phyloP scores from a whole-genome alignment of 2,329 filamentous ascomycete species.

The Chalaropsis thielavioides region DNA sequence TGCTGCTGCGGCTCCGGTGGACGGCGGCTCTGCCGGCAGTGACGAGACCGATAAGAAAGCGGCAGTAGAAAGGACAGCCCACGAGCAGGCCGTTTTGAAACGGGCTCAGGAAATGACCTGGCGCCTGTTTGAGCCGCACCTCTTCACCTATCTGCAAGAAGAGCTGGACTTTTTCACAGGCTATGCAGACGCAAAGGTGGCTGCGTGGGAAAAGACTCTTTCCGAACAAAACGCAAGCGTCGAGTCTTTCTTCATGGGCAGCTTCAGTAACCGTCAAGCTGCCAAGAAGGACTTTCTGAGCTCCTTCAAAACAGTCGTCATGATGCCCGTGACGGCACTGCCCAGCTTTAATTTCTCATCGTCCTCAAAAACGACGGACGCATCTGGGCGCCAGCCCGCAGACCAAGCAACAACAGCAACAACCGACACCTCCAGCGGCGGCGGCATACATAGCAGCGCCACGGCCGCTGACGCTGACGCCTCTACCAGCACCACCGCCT shows the following conservation, averaged over 20 bases:
- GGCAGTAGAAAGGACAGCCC: background rate
- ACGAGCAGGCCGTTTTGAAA: slow-evolving; percentile 22
- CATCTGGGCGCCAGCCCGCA: background rate
- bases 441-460: background rate
- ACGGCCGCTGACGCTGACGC: background rate
- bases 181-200: slow-evolving; percentile 62
- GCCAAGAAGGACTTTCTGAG: slow-evolving; percentile 94
- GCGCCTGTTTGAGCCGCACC: slow-evolving; percentile 73
- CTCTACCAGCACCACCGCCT: background rate
- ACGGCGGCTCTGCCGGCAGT: background rate
- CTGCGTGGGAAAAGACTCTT: slow-evolving; percentile 78
- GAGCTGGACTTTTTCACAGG: slow-evolving; percentile 76
- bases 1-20: background rate
- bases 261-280: slow-evolving; percentile 70
- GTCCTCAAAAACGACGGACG: slow-evolving; percentile 1
- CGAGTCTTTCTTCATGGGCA: slow-evolving; percentile 92
- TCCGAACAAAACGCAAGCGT: slow-evolving; percentile 79
- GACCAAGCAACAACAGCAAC: background rate
- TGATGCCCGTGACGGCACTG: slow-evolving; percentile 92
- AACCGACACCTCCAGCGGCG: too few relatives aligned
- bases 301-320: slow-evolving; percentile 96
- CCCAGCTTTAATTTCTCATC: slow-evolving; percentile 35
- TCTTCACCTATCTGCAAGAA: slow-evolving; percentile 86
- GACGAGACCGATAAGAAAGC: background rate
- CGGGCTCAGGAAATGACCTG: slow-evolving; percentile 54